phyloP scores from a whole-genome alignment of 2,329 filamentous ascomycete genomes.

The Calcarisporium arbuscula region DNA sequence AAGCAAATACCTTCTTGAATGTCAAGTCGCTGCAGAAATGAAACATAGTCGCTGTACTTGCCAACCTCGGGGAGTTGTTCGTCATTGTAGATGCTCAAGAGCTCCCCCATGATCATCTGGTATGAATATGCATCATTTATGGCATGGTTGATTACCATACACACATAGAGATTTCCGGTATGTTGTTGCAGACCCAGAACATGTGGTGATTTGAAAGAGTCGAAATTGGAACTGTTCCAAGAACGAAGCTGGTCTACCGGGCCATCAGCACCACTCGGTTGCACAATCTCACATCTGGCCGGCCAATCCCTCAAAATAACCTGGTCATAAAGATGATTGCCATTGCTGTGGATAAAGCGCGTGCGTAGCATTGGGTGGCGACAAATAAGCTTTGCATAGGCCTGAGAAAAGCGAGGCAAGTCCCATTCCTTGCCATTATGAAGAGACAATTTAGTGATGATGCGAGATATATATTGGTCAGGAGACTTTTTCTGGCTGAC shows the following conservation, averaged over 20 bases:
- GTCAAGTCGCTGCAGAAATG: not conserved
- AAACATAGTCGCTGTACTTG: not conserved
- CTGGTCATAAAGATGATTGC: not conserved
- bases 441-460: not conserved
- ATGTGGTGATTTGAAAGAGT: not conserved
- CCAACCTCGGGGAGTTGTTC: not conserved
- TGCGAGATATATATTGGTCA: too few relatives aligned
- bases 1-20: not conserved
- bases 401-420: not conserved
- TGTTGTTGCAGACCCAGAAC: not conserved
- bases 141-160: not conserved
- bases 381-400: slow-evolving; percentile 1
- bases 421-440: not conserved
- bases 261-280: not conserved
- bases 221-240: not conserved
- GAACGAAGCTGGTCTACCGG: not conserved
- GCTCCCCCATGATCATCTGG: not conserved
- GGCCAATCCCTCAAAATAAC: not conserved
- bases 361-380: slow-evolving; percentile 7
- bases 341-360: slow-evolving; percentile 1
- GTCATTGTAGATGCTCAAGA: not conserved
- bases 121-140: not conserved
- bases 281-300: not conserved
- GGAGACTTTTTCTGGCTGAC: not conserved
- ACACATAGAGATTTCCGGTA: not conserved